Base-by-base conservation (phyloP, 2,329 filamentous ascomycete species). In the Colletotrichum plurivorum region DNA sequence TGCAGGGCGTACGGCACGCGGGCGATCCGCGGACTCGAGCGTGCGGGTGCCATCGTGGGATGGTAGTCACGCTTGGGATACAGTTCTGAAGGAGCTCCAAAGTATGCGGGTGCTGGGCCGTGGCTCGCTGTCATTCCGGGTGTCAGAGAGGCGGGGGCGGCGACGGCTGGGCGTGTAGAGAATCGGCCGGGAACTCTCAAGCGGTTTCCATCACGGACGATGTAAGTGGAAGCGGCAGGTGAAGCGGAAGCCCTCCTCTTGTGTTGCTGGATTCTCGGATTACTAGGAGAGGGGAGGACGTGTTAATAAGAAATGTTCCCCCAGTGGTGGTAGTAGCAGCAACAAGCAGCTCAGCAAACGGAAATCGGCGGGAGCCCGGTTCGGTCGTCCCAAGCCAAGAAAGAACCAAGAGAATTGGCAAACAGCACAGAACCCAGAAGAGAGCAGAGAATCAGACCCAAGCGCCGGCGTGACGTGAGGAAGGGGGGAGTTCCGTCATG, bases 1-100 rank as follows among this genome's bases (percentile, higher is more conserved):
- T 80, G 77, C 25, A 78, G 72, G 4, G 67, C 39, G 45, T 68
- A 65, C 5, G 65, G 48, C 18, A 54, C 54, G 39, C 65, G 61
- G 31, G 65, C 41, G 22, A 51, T 52, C 4, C 63, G 67, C 5
- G 62, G 57, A 36, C 36, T 61, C 25, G 67, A 52, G 15, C 58
- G 62, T 16, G 60, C 25, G 15, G 54, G 59, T 18, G 56, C 41
- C 56, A 64, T 71, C 31, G 41, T 64, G 5, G 55, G 48, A 16
- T 67, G 48, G 18, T 67, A 59, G 16, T 72, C 66, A 27, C 70
- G 54, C 43, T 61, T 59, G 12, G 67, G 63, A 16, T 71, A 72
- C 31, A 67, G 31, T 41, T 72, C 69, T 27, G 66, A 49, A 9
- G 63, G 57, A 6, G 66, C 69, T 43, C 69, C 71, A 25, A 67